Evolutionary conservation across 495 filamentous ascomycete species (phyloP), one percentile per base, ranked within the genome.

Genomic region (Cladorrhinum samala): DNA sequence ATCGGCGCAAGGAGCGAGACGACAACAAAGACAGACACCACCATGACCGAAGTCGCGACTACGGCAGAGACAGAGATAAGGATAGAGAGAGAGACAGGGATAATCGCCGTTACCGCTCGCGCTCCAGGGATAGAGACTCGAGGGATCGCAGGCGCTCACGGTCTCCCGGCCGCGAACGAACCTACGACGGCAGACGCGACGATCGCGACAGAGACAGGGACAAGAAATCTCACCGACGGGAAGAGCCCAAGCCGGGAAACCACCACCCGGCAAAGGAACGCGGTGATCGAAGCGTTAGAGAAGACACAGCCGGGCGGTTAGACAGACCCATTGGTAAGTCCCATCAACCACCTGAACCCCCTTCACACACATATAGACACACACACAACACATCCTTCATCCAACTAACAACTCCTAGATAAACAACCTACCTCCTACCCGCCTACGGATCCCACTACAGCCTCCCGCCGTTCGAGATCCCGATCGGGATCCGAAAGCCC

Each of bases 271-370:
- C 49, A 21, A 50, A 49, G 9, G 52, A 59, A 9, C 54, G 52
- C n/a, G 56, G 52, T 19, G 52, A 57, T 8, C 50, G 50, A 3
- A 57, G 54, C 37, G 54, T 41, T 37, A 58, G 61, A 39, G 63
- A 53, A 25, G 52, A 48, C 27, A 33, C 27, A 3, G 21, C 16
- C 13, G 52, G 46, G 39, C 56, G 53, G 4, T 36, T 65, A 43
- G 72, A 72, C 16, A 60, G 62, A 46, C n/a, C n/a, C n/a, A n/a
- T n/a, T n/a, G 71, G 74, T 53, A 68, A 63, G 6, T 37, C 14
- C n/a, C 11, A 33, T 33, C 27, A 33, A n/a, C n/a, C n/a, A n/a
- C n/a, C n/a, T n/a, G n/a, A n/a, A n/a, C n/a, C n/a, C n/a, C n/a
- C n/a, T n/a, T n/a, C n/a, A n/a, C n/a, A n/a, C n/a, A 13, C 9